phyloP scores from a whole-genome alignment of 2,329 filamentous ascomycete genomes.

The Ophiostoma australiae region DNA sequence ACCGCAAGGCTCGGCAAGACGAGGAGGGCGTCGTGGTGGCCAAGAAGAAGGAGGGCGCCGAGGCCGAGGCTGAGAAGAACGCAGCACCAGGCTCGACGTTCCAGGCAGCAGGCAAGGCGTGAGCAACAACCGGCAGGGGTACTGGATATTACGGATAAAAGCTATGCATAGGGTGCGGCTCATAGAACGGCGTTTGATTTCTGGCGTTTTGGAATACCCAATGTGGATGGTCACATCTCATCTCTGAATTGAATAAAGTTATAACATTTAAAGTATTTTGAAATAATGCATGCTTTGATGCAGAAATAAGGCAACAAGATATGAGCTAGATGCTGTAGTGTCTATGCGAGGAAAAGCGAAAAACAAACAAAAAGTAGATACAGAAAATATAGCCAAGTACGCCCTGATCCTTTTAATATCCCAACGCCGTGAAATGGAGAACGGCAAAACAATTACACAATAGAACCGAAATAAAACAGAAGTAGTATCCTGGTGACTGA shows the following conservation, averaged over 20 bases:
- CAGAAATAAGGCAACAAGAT: not conserved
- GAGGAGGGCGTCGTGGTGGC: conserved; percentile 27
- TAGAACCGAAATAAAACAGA: not conserved
- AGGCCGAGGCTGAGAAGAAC: conserved; percentile 12
- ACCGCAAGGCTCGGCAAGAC: conserved; percentile 29
- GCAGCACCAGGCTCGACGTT: conserved; percentile 33
- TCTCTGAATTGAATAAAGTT: not conserved
- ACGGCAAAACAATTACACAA: not conserved
- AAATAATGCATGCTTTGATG: not conserved
- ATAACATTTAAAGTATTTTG: not conserved
- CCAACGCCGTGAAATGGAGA: conserved; percentile 18
- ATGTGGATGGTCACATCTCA: conserved; percentile 6
- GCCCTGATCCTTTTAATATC: conserved; percentile 21
- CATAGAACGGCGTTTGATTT: conserved; percentile 12
- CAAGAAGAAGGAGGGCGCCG: conserved; percentile 13
- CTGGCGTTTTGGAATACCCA: conserved; percentile 16
- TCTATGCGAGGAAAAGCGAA: not conserved
- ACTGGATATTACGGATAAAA: too few species aligned
- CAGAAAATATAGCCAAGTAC: not conserved
- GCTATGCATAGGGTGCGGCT: not conserved
- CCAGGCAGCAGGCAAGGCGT: conserved; percentile 8
- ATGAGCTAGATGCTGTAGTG: not conserved
- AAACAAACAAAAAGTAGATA: not conserved
- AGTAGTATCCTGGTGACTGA: not conserved
- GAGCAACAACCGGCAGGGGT: not conserved